A percentile compares a stretch with the other conserved stretches of the same genome.
phyloP scores from a whole-genome alignment of 2,329 filamentous ascomycete genomes.

The Hypoxylon sp. region DNA sequence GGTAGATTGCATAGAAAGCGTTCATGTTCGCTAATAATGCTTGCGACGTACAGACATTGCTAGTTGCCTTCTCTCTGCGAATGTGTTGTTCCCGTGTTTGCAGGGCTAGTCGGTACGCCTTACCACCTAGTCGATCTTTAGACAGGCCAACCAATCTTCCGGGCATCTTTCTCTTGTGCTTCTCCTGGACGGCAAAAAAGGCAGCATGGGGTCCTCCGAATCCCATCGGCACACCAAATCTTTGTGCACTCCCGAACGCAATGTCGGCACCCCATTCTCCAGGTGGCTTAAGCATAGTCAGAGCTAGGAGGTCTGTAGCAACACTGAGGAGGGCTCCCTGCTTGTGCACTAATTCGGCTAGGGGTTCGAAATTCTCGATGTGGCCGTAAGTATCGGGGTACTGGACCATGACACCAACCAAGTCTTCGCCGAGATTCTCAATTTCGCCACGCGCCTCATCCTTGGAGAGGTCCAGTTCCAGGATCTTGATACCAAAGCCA shows the following conservation, averaged over 20 bases:
- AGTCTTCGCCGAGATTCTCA: slow-evolving; percentile 80
- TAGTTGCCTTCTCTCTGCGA: slow-evolving; percentile 94
- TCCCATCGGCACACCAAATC: slow-evolving; percentile 92
- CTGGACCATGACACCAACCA: slow-evolving; percentile 93
- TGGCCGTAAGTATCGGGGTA: slow-evolving; percentile 92
- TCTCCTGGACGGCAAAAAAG: slow-evolving; percentile 93
- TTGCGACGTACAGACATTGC: slow-evolving; percentile 97
- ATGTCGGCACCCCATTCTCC: slow-evolving; percentile 97
- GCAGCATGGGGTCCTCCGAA: slow-evolving; percentile 96
- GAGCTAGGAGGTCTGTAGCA: slow-evolving; percentile 88
- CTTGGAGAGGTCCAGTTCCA: slow-evolving; percentile 78
- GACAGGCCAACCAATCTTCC: slow-evolving; percentile 92
- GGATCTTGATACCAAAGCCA: slow-evolving; percentile 89
- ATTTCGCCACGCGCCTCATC: slow-evolving; percentile 73
- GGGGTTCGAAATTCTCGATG: slow-evolving; percentile 78
- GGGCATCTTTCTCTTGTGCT: slow-evolving; percentile 94
- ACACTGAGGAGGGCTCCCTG: slow-evolving; percentile 86
- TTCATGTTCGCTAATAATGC: slow-evolving; percentile 96
- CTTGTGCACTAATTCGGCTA: slow-evolving; percentile 84
- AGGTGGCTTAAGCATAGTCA: slow-evolving; percentile 89
- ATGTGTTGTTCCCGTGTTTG: slow-evolving; percentile 98
- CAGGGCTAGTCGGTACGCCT: slow-evolving; percentile 84
- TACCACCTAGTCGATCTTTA: slow-evolving; percentile 87
- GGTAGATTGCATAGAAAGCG: slow-evolving; percentile 94
- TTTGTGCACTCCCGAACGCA: slow-evolving; percentile 92